phyloP scores from a whole-genome alignment of 805 yeast species.

The Phaffomyces antillensis region DNA sequence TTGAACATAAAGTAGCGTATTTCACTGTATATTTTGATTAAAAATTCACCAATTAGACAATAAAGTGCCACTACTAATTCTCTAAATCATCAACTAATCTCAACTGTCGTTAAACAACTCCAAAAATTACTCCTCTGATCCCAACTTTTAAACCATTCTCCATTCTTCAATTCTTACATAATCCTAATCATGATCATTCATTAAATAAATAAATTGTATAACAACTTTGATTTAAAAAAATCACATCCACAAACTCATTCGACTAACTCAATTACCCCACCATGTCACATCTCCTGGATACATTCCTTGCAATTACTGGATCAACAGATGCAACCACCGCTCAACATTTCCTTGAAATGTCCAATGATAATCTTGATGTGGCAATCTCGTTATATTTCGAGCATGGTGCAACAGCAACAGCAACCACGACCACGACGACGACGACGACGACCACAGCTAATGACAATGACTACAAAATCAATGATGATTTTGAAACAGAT shows the following conservation, averaged over 20 bases:
- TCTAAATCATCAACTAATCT: no score
- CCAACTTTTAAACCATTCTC: no score
- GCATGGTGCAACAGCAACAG: slow-evolving; percentile 31
- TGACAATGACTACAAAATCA: slow-evolving; percentile 3
- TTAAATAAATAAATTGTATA: neutral
- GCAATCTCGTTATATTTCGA: slow-evolving; percentile 86
- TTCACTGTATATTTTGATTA: no score
- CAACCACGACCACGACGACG: slow-evolving; percentile 1
- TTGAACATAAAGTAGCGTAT: no score
- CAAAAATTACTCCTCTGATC: no score
- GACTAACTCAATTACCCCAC: neutral
- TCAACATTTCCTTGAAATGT: slow-evolving; percentile 66
- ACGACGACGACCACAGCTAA: neutral
- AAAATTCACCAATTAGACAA: no score
- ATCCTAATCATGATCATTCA: no score
- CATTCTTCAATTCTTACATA: no score
- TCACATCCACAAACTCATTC: neutral
- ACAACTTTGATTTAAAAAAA: neutral
- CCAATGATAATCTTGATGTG: slow-evolving; percentile 69
- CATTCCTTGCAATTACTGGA: slow-evolving; percentile 81
- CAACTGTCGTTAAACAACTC: no score
- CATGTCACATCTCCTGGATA: slow-evolving; percentile 47
- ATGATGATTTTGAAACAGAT: slow-evolving; percentile 27
- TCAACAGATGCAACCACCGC: slow-evolving; percentile 63
- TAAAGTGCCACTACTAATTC: no score